Evolutionary conservation across 345 rosid species (phyloP).

Genomic region (Citrus maxima): DNA sequence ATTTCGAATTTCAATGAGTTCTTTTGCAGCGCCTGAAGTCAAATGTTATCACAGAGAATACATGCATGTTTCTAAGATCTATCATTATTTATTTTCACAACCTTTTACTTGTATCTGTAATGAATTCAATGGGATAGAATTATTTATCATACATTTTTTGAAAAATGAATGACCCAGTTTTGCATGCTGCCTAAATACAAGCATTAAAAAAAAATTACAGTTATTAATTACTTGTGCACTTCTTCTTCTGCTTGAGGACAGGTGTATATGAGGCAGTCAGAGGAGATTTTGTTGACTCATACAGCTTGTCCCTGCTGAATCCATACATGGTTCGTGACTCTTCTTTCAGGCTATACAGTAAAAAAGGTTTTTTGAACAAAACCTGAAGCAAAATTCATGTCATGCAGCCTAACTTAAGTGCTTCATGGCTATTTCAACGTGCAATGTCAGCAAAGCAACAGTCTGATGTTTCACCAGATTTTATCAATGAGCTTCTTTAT

Average conservation of each 20-base stretch:
- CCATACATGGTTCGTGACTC: slow-evolving; percentile 78
- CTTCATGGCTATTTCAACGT: slow-evolving; percentile 92
- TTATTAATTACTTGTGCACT: background rate
- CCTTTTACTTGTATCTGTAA: background rate
- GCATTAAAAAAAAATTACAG: background rate
- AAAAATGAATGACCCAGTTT: background rate
- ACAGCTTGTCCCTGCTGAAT: slow-evolving; percentile 81
- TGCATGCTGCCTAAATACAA: background rate
- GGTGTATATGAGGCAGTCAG: slow-evolving; percentile 79
- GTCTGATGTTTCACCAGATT: slow-evolving; percentile 56
- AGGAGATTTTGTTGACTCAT: slow-evolving; percentile 67
- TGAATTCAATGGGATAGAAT: background rate
- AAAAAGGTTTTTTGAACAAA: background rate
- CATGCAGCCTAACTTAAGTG: slow-evolving; percentile 73
- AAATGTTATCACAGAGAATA: too few relatives aligned
- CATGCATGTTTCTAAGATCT: background rate
- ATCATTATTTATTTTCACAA: background rate
- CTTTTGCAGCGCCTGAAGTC: background rate
- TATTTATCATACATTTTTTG: background rate
- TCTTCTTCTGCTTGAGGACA: slow-evolving; percentile 17
- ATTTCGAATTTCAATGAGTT: background rate
- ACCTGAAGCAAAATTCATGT: slow-evolving; percentile 14
- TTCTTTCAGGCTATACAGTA: background rate
- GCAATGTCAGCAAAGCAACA: slow-evolving; percentile 89
- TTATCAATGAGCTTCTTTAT: slow-evolving; percentile 84